Conservation (phyloP, 1,284 basidiomycete species). For the Trichosporon sp. region DNA sequence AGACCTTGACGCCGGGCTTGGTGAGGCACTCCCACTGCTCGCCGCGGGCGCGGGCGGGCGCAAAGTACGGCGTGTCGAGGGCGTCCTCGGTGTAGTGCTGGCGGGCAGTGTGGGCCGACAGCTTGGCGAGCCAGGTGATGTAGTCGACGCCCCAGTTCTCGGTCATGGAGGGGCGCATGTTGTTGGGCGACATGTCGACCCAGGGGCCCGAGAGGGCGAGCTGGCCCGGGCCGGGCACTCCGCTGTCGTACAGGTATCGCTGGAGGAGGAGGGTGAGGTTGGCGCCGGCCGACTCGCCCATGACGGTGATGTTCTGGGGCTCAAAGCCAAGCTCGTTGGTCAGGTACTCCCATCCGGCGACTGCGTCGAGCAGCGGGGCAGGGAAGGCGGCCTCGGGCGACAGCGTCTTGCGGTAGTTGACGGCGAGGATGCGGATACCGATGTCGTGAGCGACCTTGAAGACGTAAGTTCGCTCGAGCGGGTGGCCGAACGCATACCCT, state of each 20-base stretch:
- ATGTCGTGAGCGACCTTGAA: slow-evolving; percentile 4
- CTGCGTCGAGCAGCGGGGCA: slow-evolving; percentile 17
- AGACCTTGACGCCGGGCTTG: slow-evolving; percentile 4
- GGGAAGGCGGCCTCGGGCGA: slow-evolving; percentile 6
- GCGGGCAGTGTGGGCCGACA: not conserved
- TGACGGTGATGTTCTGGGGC: slow-evolving; percentile 10
- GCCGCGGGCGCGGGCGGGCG: not conserved
- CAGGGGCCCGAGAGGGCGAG: slow-evolving; percentile 11
- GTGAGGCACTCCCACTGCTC: slow-evolving; percentile 7
- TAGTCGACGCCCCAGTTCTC: slow-evolving; percentile 11
- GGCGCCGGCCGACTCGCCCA: slow-evolving; percentile 15
- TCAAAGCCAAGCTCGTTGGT: slow-evolving; percentile 8
- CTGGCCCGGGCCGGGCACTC: not conserved
- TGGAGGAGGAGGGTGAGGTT: slow-evolving; percentile 10
- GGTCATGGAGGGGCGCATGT: not conserved
- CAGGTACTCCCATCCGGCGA: slow-evolving; percentile 15
- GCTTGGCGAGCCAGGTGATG: slow-evolving; percentile 2
- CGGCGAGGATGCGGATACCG: slow-evolving; percentile 11
- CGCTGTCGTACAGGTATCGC: slow-evolving; percentile 4
- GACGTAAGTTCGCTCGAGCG: slow-evolving; percentile 9
- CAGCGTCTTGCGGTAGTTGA: slow-evolving; percentile 17
- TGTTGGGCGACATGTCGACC: slow-evolving; percentile 7
- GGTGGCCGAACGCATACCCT: slow-evolving; percentile 14
- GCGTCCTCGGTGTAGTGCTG: slow-evolving; percentile 7
- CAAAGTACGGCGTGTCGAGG: slow-evolving; percentile 6